phyloP scores from a whole-genome alignment of 192 early-diverging fungal genomes.

The Cetraspora pellucida region DNA sequence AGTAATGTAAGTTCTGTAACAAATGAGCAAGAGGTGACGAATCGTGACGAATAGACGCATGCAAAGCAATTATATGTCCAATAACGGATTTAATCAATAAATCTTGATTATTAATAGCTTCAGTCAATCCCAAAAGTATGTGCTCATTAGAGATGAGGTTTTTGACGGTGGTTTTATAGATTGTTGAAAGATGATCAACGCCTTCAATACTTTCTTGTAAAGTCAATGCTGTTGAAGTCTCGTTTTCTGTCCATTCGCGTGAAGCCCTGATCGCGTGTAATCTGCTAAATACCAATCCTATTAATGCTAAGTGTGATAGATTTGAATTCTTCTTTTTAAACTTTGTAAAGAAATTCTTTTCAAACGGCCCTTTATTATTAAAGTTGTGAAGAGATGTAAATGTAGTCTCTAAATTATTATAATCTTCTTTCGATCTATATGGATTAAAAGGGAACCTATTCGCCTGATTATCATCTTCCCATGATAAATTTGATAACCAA shows the following conservation, averaged over 20 bases:
- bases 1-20: slow-evolving; percentile 19
- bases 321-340: not conserved
- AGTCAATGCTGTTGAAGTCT: not conserved
- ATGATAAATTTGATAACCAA: slow-evolving; percentile 24
- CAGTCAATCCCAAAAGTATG: not conserved
- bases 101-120: not conserved
- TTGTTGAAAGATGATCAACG: not conserved
- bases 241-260: not conserved
- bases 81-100: slow-evolving; percentile 34
- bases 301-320: not conserved
- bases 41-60: slow-evolving; percentile 11
- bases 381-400: not conserved
- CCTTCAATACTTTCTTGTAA: not conserved
- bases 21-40: slow-evolving; percentile 27
- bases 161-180: not conserved
- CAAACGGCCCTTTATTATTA: slow-evolving; percentile 1
- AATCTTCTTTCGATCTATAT: not conserved
- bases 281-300: not conserved
- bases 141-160: slow-evolving; percentile 14
- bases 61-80: slow-evolving; percentile 16
- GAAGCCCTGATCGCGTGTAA: slow-evolving; percentile 11
- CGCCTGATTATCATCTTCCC: not conserved
- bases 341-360: not conserved
- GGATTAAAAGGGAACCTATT: slow-evolving; percentile 32
- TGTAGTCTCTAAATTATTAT: slow-evolving; percentile 10